Base-by-base conservation (phyloP, 108 stramenopile genomes). In the Cyclotella kingstonii region DNA sequence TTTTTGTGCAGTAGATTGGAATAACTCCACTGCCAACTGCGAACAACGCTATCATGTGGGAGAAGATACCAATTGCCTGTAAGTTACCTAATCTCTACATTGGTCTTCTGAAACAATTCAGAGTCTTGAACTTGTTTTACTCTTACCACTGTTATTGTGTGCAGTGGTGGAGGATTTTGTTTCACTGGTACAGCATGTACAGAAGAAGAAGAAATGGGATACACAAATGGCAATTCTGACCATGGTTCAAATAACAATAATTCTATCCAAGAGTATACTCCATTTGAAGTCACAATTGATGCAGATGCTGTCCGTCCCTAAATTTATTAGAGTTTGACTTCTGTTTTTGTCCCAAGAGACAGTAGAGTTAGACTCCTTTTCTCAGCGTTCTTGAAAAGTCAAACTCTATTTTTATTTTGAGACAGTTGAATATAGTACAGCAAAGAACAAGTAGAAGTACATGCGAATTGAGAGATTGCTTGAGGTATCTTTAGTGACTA, bases 201-300 rank as follows among this genome's bases (percentile, higher is more conserved):
- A n/a, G n/a, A n/a, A n/a, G n/a, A n/a, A 51, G 73, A 75, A 38
- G 73, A 75, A 54, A 33, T 39, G 54, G 73, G 73, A 17, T 75
- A 75, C 41, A 65, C 73, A 0, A 66, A 75, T 7, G 53, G 38
- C 12, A 15, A 19, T 33, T 26, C 23, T 27, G 65, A 57, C 33
- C 52, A 19, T 10, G 48, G 9, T 6, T 29, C 34, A n/a, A 28
- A 17, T 40, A 30, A 22, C 15, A n/a, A n/a, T n/a, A 45, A 23
- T 3, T 22, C 10, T 9, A 42, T 17, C 0, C 34, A 45, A 18
- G 65, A 12, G 23, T 75, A 66, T 51, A 60, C 67, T 2, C 66
- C 73, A n/a, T 67, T 75, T 35, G 43, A 61, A 66, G 66, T 75
- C 10, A 66, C 65, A 6, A 62, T 75, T 10, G 44, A 34, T 23